Evolutionary conservation across 2,329 filamentous ascomycete species (phyloP).

Genomic region (Xylaria sp.): DNA sequence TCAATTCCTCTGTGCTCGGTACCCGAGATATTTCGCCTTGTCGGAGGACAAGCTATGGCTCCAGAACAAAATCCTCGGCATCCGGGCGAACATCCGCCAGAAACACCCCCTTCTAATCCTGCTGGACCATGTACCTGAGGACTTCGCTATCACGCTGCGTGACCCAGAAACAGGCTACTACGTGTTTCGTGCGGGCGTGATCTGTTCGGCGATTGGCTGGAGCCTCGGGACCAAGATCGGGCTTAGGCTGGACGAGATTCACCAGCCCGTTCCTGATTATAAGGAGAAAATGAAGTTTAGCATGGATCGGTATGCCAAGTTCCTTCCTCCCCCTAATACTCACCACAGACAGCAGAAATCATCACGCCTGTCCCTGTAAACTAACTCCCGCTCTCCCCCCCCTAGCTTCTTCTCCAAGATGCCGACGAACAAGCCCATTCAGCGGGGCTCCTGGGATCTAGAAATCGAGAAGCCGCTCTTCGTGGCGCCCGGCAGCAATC

Average conservation of each 20-base stretch:
- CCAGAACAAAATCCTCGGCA: constrained; percentile 71
- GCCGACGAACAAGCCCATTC: constrained; percentile 75
- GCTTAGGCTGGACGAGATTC: constrained; percentile 71
- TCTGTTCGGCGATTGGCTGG: constrained; percentile 84
- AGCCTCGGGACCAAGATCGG: constrained; percentile 77
- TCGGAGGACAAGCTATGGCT: constrained; percentile 61
- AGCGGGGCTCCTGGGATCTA: constrained; percentile 83
- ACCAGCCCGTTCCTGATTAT: constrained; percentile 78
- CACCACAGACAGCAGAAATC: too few species aligned
- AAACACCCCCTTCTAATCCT: constrained; percentile 72
- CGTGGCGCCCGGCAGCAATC: constrained; percentile 70
- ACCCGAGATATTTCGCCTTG: constrained; percentile 75
- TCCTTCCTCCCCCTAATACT: too few species aligned
- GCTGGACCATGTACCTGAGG: constrained; percentile 80
- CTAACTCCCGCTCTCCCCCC: too few species aligned
- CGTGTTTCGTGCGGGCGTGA: constrained; percentile 73
- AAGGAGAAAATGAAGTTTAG: constrained; percentile 87
- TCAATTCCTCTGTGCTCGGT: constrained; percentile 78
- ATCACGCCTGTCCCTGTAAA: too few species aligned
- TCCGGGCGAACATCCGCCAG: constrained; percentile 62
- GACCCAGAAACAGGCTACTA: constrained; percentile 76
- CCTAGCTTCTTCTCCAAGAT: constrained; percentile 80
- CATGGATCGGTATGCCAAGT: constrained; percentile 72
- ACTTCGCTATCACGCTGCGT: constrained; percentile 78
- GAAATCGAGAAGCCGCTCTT: constrained; percentile 78